phyloP scores from a whole-genome alignment of 2,329 filamentous ascomycete genomes.

The Tolypocladium tropicale region DNA sequence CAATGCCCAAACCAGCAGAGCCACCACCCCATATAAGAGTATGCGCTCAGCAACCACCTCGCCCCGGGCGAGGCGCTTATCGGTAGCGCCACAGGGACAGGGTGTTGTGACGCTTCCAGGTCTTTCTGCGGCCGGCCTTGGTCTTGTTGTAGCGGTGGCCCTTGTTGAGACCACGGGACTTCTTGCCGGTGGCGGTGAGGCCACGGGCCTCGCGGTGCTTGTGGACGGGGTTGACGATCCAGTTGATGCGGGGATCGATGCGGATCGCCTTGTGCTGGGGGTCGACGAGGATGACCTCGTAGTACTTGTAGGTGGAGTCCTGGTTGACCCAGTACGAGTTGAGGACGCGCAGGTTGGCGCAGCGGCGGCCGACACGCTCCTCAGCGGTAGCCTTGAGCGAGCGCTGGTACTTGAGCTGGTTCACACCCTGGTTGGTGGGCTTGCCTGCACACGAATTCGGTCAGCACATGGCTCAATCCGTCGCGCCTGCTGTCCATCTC shows the following conservation, averaged over 20 bases:
- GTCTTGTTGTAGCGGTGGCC: constrained; percentile 99
- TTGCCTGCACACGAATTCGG: constrained; percentile 56
- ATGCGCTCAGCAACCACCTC: not conserved
- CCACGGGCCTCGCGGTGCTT: constrained; percentile 99
- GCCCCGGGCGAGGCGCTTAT: constrained; percentile 36
- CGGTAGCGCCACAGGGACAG: constrained; percentile 97
- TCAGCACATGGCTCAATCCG: constrained; percentile 7
- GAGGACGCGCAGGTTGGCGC: constrained; percentile 96
- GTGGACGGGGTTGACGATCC: constrained; percentile 99
- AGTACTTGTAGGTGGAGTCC: constrained; percentile 99
- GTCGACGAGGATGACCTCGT: constrained; percentile 98
- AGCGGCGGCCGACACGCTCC: constrained; percentile 98
- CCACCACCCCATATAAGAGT: not conserved
- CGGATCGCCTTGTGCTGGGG: constrained; percentile 99
- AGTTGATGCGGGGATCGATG: constrained; percentile 98
- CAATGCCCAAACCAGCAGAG: constrained; percentile 6
- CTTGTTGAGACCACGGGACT: constrained; percentile 98
- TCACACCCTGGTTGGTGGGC: constrained; percentile 99
- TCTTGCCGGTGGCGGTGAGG: constrained; percentile 98
- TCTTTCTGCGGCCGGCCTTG: constrained; percentile 93
- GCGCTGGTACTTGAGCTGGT: constrained; percentile 99
- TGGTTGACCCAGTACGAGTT: constrained; percentile 99
- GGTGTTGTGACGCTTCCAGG: constrained; percentile 99
- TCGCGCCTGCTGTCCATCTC: not conserved
- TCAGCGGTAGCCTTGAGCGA: constrained; percentile 96